Evolutionary conservation across 164 flowering plant genomes (phyloP).

Genomic region (Sextonia rubra): DNA sequence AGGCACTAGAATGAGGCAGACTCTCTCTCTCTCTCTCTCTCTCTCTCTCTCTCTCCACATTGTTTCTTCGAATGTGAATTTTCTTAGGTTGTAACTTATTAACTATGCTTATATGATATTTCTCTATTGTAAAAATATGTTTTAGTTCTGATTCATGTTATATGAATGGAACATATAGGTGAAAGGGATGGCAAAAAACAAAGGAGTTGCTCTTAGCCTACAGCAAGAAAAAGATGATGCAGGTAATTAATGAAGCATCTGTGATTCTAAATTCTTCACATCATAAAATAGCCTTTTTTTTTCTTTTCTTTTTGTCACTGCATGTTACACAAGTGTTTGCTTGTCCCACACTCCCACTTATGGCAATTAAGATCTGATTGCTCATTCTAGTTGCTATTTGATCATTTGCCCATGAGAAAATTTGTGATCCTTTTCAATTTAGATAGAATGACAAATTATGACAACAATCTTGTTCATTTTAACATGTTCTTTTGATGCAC

Average conservation of each 20-base stretch:
- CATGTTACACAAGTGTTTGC: too few relatives aligned
- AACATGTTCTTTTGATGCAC: not conserved
- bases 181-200: constrained; percentile 91
- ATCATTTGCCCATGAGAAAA: not conserved
- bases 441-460: too few relatives aligned
- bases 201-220: constrained; percentile 49
- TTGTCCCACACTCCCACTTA: too few relatives aligned
- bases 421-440: not conserved
- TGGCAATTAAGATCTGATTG: too few relatives aligned
- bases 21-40: too few relatives aligned
- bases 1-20: too few relatives aligned
- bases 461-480: not conserved
- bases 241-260: constrained; percentile 33
- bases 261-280: not conserved
- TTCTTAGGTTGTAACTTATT: too few relatives aligned
- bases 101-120: not conserved
- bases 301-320: too few relatives aligned
- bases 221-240: constrained; percentile 76
- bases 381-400: not conserved
- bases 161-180: constrained; percentile 36
- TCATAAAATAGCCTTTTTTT: too few relatives aligned
- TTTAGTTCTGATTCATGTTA: not conserved
- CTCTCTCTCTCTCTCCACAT: too few relatives aligned
- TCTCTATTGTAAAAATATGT: not conserved
- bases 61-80: too few relatives aligned